Evolutionary conservation across 129 eudicot genomes (phyloP), one percentile per base, ranked within the genome.

Genomic region (Lonicera japonica): DNA sequence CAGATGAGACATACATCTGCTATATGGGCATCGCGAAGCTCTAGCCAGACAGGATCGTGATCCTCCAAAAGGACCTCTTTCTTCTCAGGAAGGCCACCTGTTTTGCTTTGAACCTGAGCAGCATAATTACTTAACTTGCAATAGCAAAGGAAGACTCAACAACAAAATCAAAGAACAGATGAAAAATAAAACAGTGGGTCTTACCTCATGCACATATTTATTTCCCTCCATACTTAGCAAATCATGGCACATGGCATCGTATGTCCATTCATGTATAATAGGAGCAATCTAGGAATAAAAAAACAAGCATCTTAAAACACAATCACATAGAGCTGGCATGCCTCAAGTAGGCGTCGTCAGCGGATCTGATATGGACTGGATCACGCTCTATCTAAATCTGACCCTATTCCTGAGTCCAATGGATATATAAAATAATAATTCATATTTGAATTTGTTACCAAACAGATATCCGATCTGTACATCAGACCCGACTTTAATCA

Each of bases 201-300:
- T 64, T 64, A 91, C 98, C 96, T 91, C 98, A 41, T 84, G 86
- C 54, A 91, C 96, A 73, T 91, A 91, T 67, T 91, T 91, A 74
- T 82, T 91, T 58, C 98, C 98, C 25, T 87, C 98, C 94, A 91
- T 77, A 48, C 75, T 64, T 16, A 91, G 78, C 62, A 91, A 76
- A 78, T 91, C 98, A 76, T 75, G 98, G 70, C 96, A 91, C 96
- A 91, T 87, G 73, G 96, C 98, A 74, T 91, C 98, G 75, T 91
- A 91, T 17, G 98, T 91, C 98, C 98, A 91, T 68, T 91, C 98
- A 54, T 91, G 98, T 58, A 91, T 87, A 9, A 91, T 64, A 10
- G 98, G 98, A 71, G 98, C 95, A 73, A 91, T 82, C 98, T 91
- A 73, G 16, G 60, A 18, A 51, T 21, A n/a, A 58, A 62, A 58